Conservation (phyloP, 2,329 filamentous ascomycete species). For the Penicillium fuscoglaucum region DNA sequence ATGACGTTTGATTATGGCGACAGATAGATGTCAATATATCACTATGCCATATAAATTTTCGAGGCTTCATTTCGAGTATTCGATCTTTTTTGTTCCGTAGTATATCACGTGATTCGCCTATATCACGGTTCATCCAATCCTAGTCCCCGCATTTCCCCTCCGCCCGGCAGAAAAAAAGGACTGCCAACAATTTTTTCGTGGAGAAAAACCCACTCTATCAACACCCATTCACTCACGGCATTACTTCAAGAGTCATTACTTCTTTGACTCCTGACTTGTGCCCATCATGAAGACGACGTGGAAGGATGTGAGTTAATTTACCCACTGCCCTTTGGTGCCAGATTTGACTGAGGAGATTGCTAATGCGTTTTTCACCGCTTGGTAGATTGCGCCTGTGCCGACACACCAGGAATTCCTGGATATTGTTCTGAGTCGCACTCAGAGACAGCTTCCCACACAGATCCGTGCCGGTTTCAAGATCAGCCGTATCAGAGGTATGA, state of each 20-base stretch:
- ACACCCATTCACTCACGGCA: constrained; percentile 24
- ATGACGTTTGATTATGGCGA: not conserved
- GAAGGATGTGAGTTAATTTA: constrained; percentile 51
- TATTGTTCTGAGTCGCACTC: constrained; percentile 91
- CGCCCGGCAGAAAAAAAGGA: constrained; percentile 30
- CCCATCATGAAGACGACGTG: constrained; percentile 60
- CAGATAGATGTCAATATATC: not conserved
- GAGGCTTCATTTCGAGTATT: not conserved
- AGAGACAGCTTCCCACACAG: constrained; percentile 89
- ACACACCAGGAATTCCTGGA: constrained; percentile 95
- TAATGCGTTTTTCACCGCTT: constrained; percentile 42
- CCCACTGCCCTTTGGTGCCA: not conserved
- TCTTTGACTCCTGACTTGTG: constrained; percentile 29
- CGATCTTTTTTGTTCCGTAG: not conserved
- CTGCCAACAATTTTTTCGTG: constrained; percentile 30
- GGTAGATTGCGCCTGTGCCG: constrained; percentile 76
- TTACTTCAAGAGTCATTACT: constrained; percentile 28
- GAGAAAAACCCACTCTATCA: constrained; percentile 25
- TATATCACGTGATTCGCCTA: constrained; percentile 19
- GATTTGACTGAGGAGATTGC: constrained; percentile 17
- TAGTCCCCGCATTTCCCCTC: constrained; percentile 21
- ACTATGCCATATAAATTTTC: not conserved
- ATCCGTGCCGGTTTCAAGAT: constrained; percentile 97
- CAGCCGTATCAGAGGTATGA: constrained; percentile 72
- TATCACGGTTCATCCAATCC: constrained; percentile 21